Percentiles rank a stretch among this genome's conserved stretches.
Conservation (phyloP, 2,329 filamentous ascomycete genomes). For the Colletotrichum chrysophilum region DNA sequence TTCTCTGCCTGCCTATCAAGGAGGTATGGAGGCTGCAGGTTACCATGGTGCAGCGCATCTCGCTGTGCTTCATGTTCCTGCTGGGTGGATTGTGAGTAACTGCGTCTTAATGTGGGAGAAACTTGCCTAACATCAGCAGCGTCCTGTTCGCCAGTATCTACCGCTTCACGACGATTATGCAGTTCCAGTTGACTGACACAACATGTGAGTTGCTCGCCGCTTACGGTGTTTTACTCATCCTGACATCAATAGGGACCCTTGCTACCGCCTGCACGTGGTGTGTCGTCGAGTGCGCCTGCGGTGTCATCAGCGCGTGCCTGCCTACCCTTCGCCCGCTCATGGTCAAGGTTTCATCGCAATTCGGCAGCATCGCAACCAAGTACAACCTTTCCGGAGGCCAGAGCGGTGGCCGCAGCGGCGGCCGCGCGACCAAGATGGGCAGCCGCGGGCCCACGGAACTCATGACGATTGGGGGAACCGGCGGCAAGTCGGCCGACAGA, state of each 20-base stretch:
- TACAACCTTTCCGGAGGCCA: slow-evolving; percentile 12
- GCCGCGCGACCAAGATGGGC: not conserved
- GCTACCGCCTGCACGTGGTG: slow-evolving; percentile 35
- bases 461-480: slow-evolving; percentile 7
- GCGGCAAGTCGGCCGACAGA: slow-evolving; percentile 10
- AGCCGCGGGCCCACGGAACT: slow-evolving; percentile 14
- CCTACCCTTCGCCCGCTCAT: slow-evolving; percentile 43
- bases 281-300: slow-evolving; percentile 35
- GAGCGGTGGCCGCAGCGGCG: slow-evolving; percentile 1
- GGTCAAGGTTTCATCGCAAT: slow-evolving; percentile 8
- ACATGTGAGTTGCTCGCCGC: slow-evolving; percentile 4
- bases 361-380: slow-evolving; percentile 13
- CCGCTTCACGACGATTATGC: slow-evolving; percentile 34
- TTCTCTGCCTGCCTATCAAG: slow-evolving; percentile 28
- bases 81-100: slow-evolving; percentile 37
- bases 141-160: slow-evolving; percentile 19
- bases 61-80: slow-evolving; percentile 32
- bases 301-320: slow-evolving; percentile 46
- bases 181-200: slow-evolving; percentile 29
- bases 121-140: not conserved
- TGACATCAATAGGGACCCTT: slow-evolving; percentile 27
- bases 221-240: no score
- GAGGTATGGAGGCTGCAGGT: slow-evolving; percentile 34
- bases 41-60: slow-evolving; percentile 25
- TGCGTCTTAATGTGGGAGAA: not conserved